Conservation (phyloP, 208 protist species). For the Trypanosoma rangeli region DNA sequence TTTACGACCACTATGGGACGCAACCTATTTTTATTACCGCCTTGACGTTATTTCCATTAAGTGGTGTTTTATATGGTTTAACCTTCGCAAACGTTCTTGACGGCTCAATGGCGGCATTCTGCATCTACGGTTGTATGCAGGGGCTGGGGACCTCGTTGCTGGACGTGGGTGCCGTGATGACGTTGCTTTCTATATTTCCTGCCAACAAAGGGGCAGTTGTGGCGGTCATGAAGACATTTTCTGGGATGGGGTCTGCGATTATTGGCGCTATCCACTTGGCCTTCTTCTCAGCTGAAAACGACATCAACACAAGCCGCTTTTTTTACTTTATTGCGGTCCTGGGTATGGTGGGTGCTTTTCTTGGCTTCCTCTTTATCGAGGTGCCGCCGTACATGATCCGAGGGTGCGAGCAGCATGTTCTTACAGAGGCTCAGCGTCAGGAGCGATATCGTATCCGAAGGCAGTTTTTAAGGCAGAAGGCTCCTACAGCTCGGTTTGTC, state of each 20-base stretch:
- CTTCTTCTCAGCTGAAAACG: conserved; percentile 53
- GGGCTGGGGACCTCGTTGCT: conserved; percentile 59
- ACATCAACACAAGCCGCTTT: conserved; percentile 42
- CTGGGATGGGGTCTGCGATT: conserved; percentile 83
- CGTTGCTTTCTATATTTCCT: conserved; percentile 78
- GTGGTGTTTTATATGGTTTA: conserved; percentile 57
- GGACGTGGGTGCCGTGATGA: conserved; percentile 77
- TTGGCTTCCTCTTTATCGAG: conserved; percentile 58
- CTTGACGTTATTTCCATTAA: conserved; percentile 45
- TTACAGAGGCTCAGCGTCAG: conserved; percentile 39
- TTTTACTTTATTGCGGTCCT: conserved; percentile 61
- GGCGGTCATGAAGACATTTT: conserved; percentile 85
- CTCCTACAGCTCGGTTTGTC: conserved; percentile 59
- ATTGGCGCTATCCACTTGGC: conserved; percentile 63
- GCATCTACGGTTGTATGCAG: conserved; percentile 48
- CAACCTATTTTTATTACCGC: conserved; percentile 62
- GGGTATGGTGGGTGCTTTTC: conserved; percentile 34
- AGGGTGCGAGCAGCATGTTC: conserved; percentile 43
- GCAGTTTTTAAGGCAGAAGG: conserved; percentile 67
- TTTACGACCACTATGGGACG: conserved; percentile 81
- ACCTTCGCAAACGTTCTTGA: conserved; percentile 50
- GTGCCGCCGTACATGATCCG: conserved; percentile 77
- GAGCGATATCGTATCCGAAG: conserved; percentile 39
- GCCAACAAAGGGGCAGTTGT: conserved; percentile 75
- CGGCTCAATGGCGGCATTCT: conserved; percentile 57